Evolutionary conservation across 2,329 filamentous ascomycete genomes (phyloP), one percentile per base, ranked within the genome.

Genomic region (Septoria petroselini): DNA sequence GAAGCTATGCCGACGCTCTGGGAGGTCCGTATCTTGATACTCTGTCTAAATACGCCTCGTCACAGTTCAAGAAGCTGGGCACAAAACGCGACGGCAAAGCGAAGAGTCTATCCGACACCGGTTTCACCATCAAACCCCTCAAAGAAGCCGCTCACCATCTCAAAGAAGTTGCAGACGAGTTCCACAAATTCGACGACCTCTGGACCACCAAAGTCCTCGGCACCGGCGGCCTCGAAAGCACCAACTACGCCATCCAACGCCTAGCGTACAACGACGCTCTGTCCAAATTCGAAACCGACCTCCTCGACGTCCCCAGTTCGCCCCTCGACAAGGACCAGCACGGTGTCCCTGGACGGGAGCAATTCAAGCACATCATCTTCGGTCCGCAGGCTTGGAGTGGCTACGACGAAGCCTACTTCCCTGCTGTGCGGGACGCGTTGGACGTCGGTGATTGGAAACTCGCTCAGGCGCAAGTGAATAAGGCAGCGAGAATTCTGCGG

Each of bases 321-420:
- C 15, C 48, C 1, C 40, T 44, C 12, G 57, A 57, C 15, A 47
- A 38, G n/a, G 50, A 51, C 8, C 44, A 51, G 11, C 49, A 60
- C 31, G 64, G 64, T 4, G 79, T 95, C 3, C 87, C 88, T 31
- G 88, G 88, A 61, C 84, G 91, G 57, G 87, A 86, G 4, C 93
- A 97, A 71, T 98, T 90, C 77, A 95, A 94, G 69, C 93, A 96
- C 70, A 79, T 94, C 64, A 73, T 98, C 49, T 95, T 91, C 66
- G 91, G 87, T 1, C 93, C 93, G 0, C 81, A 88, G 63, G 74
- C 81, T 2, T 91, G 88, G 85, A 84, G 83, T 27, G 81, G 79
- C 30, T 80, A 84, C 58, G 79, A 85, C 25, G 79, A 80, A 48
- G 79, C 80, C 0, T 81, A 81, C 54, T 94, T 94, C 71, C 91